Evolutionary conservation across 2,329 filamentous ascomycete species (phyloP).

Genomic region (Sarocladium brachiariae): DNA sequence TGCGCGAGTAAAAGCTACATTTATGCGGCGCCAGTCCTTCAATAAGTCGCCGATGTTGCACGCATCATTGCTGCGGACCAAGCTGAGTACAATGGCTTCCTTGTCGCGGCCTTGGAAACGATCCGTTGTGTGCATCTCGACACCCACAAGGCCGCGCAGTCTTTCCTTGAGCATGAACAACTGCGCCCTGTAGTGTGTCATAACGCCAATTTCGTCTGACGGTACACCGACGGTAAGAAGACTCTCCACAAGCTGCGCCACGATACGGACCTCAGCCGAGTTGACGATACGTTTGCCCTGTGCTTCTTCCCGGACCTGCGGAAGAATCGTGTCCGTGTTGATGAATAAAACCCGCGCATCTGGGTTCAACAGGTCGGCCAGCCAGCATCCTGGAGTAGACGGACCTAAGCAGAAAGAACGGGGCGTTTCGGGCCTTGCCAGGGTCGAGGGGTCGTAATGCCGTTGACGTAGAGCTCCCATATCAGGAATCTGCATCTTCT

Average conservation of each 20-base stretch:
- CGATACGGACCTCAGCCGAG: slow-evolving; percentile 69
- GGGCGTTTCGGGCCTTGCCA: slow-evolving; percentile 33
- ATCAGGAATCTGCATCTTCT: slow-evolving; percentile 61
- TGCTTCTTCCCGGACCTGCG: slow-evolving; percentile 60
- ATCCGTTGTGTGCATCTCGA: slow-evolving; percentile 96
- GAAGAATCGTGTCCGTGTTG: slow-evolving; percentile 73
- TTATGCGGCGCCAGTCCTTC: slow-evolving; percentile 87
- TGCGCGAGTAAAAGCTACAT: slow-evolving; percentile 90
- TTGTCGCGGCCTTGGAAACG: slow-evolving; percentile 97
- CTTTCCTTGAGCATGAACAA: slow-evolving; percentile 72
- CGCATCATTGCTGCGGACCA: slow-evolving; percentile 80
- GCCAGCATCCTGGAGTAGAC: slow-evolving; percentile 59
- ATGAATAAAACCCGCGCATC: slow-evolving; percentile 73
- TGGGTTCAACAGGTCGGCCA: slow-evolving; percentile 64
- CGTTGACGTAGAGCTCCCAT: slow-evolving; percentile 52
- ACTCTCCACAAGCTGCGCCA: slow-evolving; percentile 72
- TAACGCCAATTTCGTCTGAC: slow-evolving; percentile 76
- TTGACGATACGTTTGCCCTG: slow-evolving; percentile 87
- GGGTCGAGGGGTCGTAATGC: slow-evolving; percentile 48
- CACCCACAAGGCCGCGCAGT: slow-evolving; percentile 52
- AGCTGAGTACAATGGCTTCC: slow-evolving; percentile 78
- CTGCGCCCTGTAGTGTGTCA: slow-evolving; percentile 94
- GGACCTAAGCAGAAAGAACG: slow-evolving; percentile 49
- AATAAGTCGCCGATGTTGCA: slow-evolving; percentile 84
- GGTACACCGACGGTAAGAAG: slow-evolving; percentile 71